These are phyloP conservation scores for Secale cereale DNA, from an alignment of 176 grass and related monocot species.

Conservation along the genomic window DNA sequence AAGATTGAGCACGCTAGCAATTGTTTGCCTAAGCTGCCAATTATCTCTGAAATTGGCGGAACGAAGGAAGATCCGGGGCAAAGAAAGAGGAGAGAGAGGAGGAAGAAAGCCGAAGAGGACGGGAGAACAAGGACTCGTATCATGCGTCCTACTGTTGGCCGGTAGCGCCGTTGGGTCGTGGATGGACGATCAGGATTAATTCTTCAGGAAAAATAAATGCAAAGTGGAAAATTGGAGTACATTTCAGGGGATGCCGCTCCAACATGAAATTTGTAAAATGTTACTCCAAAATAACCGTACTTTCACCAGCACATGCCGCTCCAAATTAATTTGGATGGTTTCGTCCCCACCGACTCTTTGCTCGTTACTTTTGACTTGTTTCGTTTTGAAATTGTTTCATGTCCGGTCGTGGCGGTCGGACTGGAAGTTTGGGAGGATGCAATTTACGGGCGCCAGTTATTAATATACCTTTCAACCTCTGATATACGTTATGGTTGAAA, in stretches of 20 bases:
- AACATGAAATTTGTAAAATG: background rate
- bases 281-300: background rate
- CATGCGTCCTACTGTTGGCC: background rate
- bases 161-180: constrained; percentile 7
- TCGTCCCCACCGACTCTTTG: background rate
- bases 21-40: background rate
- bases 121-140: constrained; percentile 4
- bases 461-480: no score
- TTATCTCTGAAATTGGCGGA: constrained; percentile 20
- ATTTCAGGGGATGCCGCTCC: background rate
- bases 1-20: background rate
- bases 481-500: no score
- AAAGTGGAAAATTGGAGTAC: background rate
- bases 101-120: background rate
- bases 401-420: no score
- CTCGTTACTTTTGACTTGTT: background rate
- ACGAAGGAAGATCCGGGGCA: background rate
- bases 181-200: constrained; percentile 23
- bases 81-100: background rate
- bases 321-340: no score
- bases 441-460: no score
- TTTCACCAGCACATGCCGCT: background rate
- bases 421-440: no score
- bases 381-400: no score
- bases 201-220: background rate